These are phyloP conservation scores for Metschnikowia lochheadii DNA, from an alignment of 805 yeast genomes.

Conservation along the genomic window DNA sequence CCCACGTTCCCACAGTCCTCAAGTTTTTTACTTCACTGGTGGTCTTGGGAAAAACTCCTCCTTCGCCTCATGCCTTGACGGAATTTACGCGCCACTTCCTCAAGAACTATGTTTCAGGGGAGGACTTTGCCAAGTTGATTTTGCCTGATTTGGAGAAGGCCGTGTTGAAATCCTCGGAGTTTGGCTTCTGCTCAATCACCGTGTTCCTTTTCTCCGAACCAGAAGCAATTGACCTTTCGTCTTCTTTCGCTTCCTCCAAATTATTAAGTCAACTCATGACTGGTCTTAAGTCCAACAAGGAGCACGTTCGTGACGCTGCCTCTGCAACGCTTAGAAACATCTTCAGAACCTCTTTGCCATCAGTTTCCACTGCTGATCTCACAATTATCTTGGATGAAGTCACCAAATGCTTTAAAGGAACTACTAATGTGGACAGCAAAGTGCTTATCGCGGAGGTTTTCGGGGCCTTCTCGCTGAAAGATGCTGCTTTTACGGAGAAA, in stretches of 20 bases:
- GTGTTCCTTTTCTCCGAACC: slow-evolving; percentile 42
- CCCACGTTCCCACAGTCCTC: slow-evolving; percentile 16
- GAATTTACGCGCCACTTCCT: slow-evolving; percentile 42
- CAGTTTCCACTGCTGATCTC: slow-evolving; percentile 19
- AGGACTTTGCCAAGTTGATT: slow-evolving; percentile 34
- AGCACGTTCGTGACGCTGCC: slow-evolving; percentile 52
- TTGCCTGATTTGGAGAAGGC: slow-evolving; percentile 70
- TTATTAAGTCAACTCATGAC: slow-evolving; percentile 49
- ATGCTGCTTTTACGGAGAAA: slow-evolving; percentile 18
- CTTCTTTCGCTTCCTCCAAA: slow-evolving; percentile 34
- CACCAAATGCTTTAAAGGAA: slow-evolving; percentile 52
- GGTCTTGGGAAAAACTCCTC: slow-evolving; percentile 43
- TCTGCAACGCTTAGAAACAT: slow-evolving; percentile 28
- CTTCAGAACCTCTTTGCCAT: slow-evolving; percentile 16
- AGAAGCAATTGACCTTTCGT: slow-evolving; percentile 37
- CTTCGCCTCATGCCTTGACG: slow-evolving; percentile 31
- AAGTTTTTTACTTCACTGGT: slow-evolving; percentile 34
- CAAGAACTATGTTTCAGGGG: slow-evolving; percentile 36
- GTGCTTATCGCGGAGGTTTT: slow-evolving; percentile 47
- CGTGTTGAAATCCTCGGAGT: slow-evolving; percentile 73
- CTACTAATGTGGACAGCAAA: slow-evolving; percentile 64
- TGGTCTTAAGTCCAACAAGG: slow-evolving; percentile 68
- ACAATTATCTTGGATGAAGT: slow-evolving; percentile 48
- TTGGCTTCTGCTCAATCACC: slow-evolving; percentile 52
- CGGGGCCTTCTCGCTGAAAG: slow-evolving; percentile 21